These are phyloP conservation scores for Falciphora oryzae DNA, from an alignment of 2,329 filamentous ascomycete genomes.

Conservation along the genomic window DNA sequence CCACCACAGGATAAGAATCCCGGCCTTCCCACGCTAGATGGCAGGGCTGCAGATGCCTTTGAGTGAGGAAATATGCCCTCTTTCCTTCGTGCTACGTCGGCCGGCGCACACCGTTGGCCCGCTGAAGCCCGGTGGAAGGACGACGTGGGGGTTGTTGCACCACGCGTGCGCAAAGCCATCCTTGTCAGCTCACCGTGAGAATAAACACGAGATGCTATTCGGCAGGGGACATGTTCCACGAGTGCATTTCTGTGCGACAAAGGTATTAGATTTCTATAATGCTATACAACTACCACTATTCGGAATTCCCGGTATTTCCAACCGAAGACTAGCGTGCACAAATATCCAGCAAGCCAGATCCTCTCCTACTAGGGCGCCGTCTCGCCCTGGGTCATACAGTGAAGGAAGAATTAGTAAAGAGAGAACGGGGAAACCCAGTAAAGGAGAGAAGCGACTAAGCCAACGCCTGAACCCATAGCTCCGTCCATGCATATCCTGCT, in stretches of 20 bases:
- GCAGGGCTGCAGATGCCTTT: neutral
- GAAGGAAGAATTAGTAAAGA: neutral
- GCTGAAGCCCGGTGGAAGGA: too few relatives aligned
- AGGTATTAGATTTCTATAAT: conserved; percentile 1
- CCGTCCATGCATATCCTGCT: neutral
- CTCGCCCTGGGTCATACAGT: neutral
- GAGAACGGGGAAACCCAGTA: neutral
- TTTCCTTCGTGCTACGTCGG: too few relatives aligned
- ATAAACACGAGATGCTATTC: neutral
- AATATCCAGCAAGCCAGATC: neutral
- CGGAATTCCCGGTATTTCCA: neutral
- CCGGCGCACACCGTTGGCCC: too few relatives aligned
- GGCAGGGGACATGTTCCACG: neutral
- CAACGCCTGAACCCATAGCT: neutral
- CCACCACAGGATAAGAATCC: neutral
- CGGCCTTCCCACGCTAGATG: neutral
- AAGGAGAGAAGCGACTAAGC: neutral
- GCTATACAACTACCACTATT: neutral
- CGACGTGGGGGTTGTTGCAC: too few relatives aligned
- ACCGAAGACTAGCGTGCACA: neutral
- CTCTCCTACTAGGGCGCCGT: neutral
- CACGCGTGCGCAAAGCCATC: too few relatives aligned
- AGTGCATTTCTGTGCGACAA: neutral
- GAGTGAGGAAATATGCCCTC: neutral
- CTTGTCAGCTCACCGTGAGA: neutral